Base-by-base conservation (phyloP, 495 filamentous ascomycete species). In the Geoglossum glabrum region DNA sequence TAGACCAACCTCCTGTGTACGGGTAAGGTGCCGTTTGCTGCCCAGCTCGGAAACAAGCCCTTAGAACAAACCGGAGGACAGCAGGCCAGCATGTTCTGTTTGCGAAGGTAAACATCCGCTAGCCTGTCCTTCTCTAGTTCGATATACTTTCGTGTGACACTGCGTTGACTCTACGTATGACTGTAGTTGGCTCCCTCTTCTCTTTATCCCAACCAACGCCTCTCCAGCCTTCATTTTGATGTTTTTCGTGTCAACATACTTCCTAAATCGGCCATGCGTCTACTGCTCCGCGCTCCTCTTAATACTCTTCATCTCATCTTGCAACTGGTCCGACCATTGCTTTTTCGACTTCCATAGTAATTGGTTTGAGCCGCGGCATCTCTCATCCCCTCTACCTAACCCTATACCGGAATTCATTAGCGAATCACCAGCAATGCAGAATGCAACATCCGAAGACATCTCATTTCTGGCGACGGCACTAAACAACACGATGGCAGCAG, bases 201-300 rank as follows among this genome's bases (percentile, higher is more conserved):
- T 86, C 60, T 86, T 84, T 69, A 82, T 85, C 60, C 79, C 81
- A 56, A 86, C 81, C 58, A 86, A 87, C 65, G 85, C 85, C 57
- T 87, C 82, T 54, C 83, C 83, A 8, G 80, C 86, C 60, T 92
- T 93, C 73, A 87, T 94, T 62, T 79, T 90, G 68, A 81, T 90
- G 66, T 93, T 92, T 74, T 85, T 94, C 70, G 72, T 88, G 61
- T 82, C 85, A 64, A 94, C 87, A 63, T 94, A 93, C 72, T 81
- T 90, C 67, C 80, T 94, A 61, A 88, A 90, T 67, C 79, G 87
- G 57, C 87, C 87, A 58, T 94, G 87, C 72, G 79, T 90, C 64
- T 89, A 94, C 77, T 94, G 87, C 75, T 90, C 87, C 57, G 76
- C 87, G 58, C 81, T 94, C 31, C 85, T 94, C 57, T 73, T 93